A percentile compares a stretch with the other conserved stretches of the same genome.
These are phyloP conservation scores for Ustilago sp. DNA, from an alignment of 1,284 basidiomycete genomes.

Conservation along the genomic window DNA sequence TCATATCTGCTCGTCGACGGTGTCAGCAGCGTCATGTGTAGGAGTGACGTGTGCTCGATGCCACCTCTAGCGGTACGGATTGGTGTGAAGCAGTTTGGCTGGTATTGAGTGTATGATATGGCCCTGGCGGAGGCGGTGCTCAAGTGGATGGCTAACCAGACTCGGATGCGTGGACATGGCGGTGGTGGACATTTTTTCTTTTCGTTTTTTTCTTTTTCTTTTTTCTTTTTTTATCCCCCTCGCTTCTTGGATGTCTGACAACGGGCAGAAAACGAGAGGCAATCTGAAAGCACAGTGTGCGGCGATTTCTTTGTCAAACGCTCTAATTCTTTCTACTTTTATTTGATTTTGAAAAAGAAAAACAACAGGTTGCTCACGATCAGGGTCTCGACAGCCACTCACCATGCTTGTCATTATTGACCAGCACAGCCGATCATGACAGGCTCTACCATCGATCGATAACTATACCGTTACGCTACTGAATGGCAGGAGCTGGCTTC, in stretches of 20 bases:
- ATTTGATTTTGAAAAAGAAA: background rate
- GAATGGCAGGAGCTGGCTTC: too few relatives aligned
- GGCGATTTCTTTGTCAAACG: background rate
- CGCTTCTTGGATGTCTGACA: slow-evolving; percentile 8
- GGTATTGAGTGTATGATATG: background rate
- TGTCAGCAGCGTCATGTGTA: too few relatives aligned
- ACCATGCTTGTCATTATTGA: too few relatives aligned
- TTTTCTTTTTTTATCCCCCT: background rate
- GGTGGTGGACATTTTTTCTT: slow-evolving; percentile 36
- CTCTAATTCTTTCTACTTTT: background rate
- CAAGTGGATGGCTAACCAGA: background rate
- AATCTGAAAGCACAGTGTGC: background rate
- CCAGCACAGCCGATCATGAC: too few relatives aligned
- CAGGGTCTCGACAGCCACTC: background rate
- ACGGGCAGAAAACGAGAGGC: slow-evolving; percentile 7
- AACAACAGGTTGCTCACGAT: background rate
- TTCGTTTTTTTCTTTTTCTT: slow-evolving; percentile 13
- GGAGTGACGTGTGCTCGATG: too few relatives aligned
- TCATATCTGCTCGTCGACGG: background rate
- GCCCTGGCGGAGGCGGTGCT: background rate
- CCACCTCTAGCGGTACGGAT: background rate
- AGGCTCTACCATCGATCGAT: background rate
- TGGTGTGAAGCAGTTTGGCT: background rate
- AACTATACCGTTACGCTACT: background rate
- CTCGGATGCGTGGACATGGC: slow-evolving; percentile 13